Evolutionary conservation across 1,284 basidiomycete genomes (phyloP).

Genomic region (Ganoderma meredithae): DNA sequence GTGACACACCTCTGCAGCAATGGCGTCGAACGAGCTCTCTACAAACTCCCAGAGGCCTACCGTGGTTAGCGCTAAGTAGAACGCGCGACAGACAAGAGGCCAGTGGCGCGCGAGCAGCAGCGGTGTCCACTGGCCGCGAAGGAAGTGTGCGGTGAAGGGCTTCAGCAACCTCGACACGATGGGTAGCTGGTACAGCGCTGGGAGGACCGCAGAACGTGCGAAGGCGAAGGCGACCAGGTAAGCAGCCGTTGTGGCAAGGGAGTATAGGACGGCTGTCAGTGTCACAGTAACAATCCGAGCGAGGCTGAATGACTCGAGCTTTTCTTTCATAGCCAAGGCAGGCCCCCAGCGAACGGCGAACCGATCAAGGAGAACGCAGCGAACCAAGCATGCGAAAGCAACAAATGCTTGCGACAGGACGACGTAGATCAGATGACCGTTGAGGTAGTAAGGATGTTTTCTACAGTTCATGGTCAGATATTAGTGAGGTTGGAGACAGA

Average conservation of each 20-base stretch:
- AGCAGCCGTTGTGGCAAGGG: conserved; percentile 46
- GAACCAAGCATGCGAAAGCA: conserved; percentile 54
- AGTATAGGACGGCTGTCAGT: conserved; percentile 50
- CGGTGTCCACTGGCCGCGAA: conserved; percentile 62
- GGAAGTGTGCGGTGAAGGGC: conserved; percentile 69
- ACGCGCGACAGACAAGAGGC: conserved; percentile 54
- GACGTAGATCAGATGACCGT: conserved; percentile 68
- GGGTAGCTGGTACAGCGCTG: conserved; percentile 60
- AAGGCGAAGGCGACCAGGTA: conserved; percentile 54
- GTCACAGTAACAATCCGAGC: conserved; percentile 45
- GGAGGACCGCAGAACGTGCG: conserved; percentile 52
- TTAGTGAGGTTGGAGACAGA: neutral
- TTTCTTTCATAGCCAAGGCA: conserved; percentile 18
- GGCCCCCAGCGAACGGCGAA: conserved; percentile 58
- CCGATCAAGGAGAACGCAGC: conserved; percentile 66
- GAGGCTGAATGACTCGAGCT: conserved; percentile 33
- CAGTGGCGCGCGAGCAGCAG: conserved; percentile 55
- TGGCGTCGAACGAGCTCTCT: conserved; percentile 62
- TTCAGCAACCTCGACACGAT: conserved; percentile 55
- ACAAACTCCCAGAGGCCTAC: conserved; percentile 66
- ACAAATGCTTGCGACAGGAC: conserved; percentile 57
- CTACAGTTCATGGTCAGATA: conserved; percentile 42
- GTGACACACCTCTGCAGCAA: conserved; percentile 52
- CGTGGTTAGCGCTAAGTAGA: conserved; percentile 57
- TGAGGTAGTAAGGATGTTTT: conserved; percentile 75